Conservation (phyloP, 1,284 basidiomycete genomes). For the Cryptococcus hybrid region DNA sequence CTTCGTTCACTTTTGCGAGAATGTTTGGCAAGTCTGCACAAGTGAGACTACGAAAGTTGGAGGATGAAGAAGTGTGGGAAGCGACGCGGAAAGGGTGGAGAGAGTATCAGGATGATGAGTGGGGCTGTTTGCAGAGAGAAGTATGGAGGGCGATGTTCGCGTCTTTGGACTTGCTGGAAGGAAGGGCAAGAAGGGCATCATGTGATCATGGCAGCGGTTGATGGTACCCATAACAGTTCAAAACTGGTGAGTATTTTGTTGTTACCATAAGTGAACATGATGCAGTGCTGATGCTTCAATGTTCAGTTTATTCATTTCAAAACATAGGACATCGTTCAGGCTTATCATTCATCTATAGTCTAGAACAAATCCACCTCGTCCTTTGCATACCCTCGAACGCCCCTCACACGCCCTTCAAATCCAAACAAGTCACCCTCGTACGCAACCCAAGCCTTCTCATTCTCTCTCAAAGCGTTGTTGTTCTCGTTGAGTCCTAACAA, state of each 20-base stretch:
- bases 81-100: constrained; percentile 6
- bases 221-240: neutral
- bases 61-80: constrained; percentile 1
- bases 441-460: constrained; percentile 12
- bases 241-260: neutral
- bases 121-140: constrained; percentile 1
- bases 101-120: constrained; percentile 5
- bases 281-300: too few relatives aligned
- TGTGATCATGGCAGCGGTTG: neutral
- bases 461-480: neutral
- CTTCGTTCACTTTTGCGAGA: constrained; percentile 3
- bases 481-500: constrained; percentile 55
- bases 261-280: too few relatives aligned
- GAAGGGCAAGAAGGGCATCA: neutral
- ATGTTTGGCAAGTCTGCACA: constrained; percentile 3
- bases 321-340: too few relatives aligned
- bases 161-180: neutral
- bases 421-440: constrained; percentile 14
- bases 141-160: neutral
- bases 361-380: constrained; percentile 15
- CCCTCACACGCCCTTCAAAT: constrained; percentile 10
- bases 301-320: too few relatives aligned
- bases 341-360: neutral
- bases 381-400: constrained; percentile 9
- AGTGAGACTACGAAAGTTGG: constrained; percentile 4